Percentiles rank a stretch among this genome's conserved stretches.
These are phyloP conservation scores for Polyrhizophydium stewartii DNA, from an alignment of 371 early-diverging fungal genomes.

Conservation along the genomic window DNA sequence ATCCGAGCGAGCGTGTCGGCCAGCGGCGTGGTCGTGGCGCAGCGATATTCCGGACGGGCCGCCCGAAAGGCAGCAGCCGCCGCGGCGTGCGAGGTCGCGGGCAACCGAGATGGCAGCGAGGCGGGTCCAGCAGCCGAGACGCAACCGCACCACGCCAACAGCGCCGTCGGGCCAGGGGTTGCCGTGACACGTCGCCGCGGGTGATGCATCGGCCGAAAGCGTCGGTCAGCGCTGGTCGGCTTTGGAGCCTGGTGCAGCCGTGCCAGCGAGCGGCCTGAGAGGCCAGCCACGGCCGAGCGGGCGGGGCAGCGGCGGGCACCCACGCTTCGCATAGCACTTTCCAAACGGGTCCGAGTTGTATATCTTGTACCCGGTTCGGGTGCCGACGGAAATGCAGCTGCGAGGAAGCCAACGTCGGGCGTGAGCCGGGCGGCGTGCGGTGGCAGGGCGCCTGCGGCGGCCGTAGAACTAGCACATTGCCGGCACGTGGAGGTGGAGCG, in stretches of 20 bases:
- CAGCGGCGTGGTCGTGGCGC: neutral
- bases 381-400: constrained; percentile 88
- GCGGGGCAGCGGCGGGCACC: too few species aligned
- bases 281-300: too few species aligned
- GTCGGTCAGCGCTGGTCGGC: too few species aligned
- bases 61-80: neutral
- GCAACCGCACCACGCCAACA: too few species aligned
- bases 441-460: too few species aligned
- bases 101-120: too few species aligned
- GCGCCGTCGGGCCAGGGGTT: too few species aligned
- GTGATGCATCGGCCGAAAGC: too few species aligned
- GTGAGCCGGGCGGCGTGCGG: neutral
- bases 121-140: too few species aligned
- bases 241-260: too few species aligned
- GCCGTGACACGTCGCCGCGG: too few species aligned
- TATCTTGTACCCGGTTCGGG: constrained; percentile 79
- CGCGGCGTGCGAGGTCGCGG: neutral
- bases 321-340: constrained; percentile 79
- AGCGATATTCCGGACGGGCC: neutral
- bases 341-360: constrained; percentile 95
- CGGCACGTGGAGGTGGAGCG: neutral
- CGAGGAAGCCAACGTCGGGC: neutral
- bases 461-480: neutral
- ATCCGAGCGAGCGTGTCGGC: neutral
- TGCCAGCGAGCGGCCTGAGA: too few species aligned